A percentile compares a stretch with the other conserved stretches of the same genome.
These are phyloP conservation scores for Umbilicus rupestris DNA, from an alignment of 164 flowering plant species.

Conservation along the genomic window DNA sequence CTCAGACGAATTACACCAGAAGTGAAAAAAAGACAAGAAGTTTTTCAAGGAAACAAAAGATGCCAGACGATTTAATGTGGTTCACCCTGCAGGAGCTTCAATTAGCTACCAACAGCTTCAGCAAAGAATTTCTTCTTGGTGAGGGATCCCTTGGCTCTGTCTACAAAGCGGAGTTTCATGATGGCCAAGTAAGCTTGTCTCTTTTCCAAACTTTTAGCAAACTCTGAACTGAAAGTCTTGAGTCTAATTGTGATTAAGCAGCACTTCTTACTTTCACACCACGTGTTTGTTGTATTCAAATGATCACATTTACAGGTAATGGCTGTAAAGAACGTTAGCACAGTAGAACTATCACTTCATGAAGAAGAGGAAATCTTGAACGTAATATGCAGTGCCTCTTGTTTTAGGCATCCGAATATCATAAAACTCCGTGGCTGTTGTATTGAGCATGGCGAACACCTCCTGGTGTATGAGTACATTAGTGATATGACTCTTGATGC, in stretches of 20 bases:
- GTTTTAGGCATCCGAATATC: slow-evolving; percentile 68
- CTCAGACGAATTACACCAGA: slow-evolving; percentile 23
- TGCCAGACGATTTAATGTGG: slow-evolving; percentile 26
- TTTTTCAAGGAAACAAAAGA: slow-evolving; percentile 30
- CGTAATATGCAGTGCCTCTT: slow-evolving; percentile 45
- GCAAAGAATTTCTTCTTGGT: slow-evolving; percentile 53
- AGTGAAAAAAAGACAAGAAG: slow-evolving; percentile 25
- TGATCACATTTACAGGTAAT: slow-evolving; percentile 27
- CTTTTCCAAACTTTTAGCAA: neutral
- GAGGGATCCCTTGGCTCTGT: slow-evolving; percentile 87
- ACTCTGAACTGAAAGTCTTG: neutral
- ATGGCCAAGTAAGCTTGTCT: slow-evolving; percentile 45
- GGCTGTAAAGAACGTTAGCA: slow-evolving; percentile 56
- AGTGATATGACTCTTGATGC: slow-evolving; percentile 52
- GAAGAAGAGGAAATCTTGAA: slow-evolving; percentile 72
- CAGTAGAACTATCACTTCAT: slow-evolving; percentile 37
- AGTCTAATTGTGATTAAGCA: neutral
- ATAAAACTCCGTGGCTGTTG: slow-evolving; percentile 66
- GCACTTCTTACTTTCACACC: neutral
- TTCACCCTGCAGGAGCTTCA: slow-evolving; percentile 58
- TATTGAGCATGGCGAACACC: slow-evolving; percentile 59
- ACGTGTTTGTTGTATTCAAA: neutral
- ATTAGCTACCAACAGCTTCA: slow-evolving; percentile 59
- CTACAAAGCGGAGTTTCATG: slow-evolving; percentile 57
- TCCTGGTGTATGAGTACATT: slow-evolving; percentile 63